Evolutionary conservation across 1,139 yeast genomes (phyloP).

Genomic region (Barnettozyma hawaiiensis): DNA sequence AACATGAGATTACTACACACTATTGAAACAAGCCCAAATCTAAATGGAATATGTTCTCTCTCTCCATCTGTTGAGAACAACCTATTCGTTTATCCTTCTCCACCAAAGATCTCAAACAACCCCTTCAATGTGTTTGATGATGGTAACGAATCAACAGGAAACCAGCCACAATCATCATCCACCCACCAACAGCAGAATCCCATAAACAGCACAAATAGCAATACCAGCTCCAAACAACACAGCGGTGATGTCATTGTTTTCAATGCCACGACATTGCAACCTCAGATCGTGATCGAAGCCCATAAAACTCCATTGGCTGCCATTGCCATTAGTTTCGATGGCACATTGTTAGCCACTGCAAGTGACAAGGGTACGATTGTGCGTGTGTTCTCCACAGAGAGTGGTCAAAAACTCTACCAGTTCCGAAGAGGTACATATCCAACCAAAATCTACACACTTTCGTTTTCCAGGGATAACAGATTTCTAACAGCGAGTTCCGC

Average conservation of each 20-base stretch:
- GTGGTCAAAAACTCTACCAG: conserved; percentile 80
- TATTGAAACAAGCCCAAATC: conserved; percentile 76
- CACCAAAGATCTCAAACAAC: conserved; percentile 34
- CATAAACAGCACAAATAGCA: conserved; percentile 28
- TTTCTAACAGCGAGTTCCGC: conserved; percentile 83
- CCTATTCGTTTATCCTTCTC: conserved; percentile 84
- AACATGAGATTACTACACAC: conserved; percentile 87
- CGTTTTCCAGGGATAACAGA: conserved; percentile 70
- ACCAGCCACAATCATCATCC: not conserved
- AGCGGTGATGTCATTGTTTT: conserved; percentile 89
- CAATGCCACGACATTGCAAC: conserved; percentile 72
- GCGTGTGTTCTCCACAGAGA: conserved; percentile 77
- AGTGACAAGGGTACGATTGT: conserved; percentile 94
- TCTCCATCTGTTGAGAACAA: conserved; percentile 62
- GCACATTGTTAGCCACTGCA: conserved; percentile 83
- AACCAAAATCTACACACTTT: conserved; percentile 76
- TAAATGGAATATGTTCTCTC: conserved; percentile 49
- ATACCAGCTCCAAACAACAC: conserved; percentile 18
- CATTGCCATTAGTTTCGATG: conserved; percentile 71
- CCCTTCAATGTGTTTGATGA: conserved; percentile 9
- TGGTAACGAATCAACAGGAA: not conserved
- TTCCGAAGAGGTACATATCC: conserved; percentile 95
- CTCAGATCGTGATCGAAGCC: conserved; percentile 86
- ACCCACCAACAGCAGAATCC: conserved; percentile 1
- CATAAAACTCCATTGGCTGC: conserved; percentile 85